Percentiles rank a stretch among this genome's conserved stretches.
These are phyloP conservation scores for Calocybe indica DNA, from an alignment of 768 basidiomycete genomes.

Conservation along the genomic window DNA sequence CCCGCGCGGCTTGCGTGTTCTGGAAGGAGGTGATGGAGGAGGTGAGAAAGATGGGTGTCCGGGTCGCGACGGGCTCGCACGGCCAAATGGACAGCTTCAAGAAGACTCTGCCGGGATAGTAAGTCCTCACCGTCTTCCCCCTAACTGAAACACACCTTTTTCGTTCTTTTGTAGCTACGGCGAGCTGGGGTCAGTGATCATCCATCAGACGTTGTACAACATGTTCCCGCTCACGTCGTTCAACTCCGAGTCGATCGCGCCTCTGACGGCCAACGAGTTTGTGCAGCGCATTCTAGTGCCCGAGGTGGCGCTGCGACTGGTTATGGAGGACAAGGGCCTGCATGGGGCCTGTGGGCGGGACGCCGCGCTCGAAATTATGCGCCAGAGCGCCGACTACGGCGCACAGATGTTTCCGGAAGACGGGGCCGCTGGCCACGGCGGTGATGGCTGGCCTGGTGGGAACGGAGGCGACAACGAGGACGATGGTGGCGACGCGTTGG, in stretches of 20 bases:
- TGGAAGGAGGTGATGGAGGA: conserved; percentile 65
- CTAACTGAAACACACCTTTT: background rate
- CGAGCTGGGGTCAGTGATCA: conserved; percentile 76
- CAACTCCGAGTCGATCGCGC: conserved; percentile 44
- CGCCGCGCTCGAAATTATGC: conserved; percentile 53
- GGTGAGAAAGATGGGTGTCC: conserved; percentile 58
- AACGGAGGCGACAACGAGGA: conserved; percentile 13
- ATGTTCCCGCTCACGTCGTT: conserved; percentile 65
- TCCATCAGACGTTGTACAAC: conserved; percentile 69
- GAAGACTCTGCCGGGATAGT: conserved; percentile 89
- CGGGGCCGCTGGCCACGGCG: conserved; percentile 41
- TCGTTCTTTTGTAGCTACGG: conserved; percentile 59
- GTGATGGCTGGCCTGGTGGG: conserved; percentile 19
- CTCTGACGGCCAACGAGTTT: conserved; percentile 73
- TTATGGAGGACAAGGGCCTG: conserved; percentile 65
- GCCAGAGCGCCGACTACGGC: conserved; percentile 79
- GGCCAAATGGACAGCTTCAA: conserved; percentile 79
- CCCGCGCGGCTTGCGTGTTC: conserved; percentile 37
- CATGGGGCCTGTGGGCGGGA: conserved; percentile 28
- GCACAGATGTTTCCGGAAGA: conserved; percentile 80
- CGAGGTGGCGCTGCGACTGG: conserved; percentile 77
- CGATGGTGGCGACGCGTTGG: conserved; percentile 25
- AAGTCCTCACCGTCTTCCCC: conserved; percentile 19
- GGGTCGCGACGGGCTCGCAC: conserved; percentile 58
- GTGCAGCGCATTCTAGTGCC: conserved; percentile 85